Percentiles rank a stretch among this genome's conserved stretches.
Conservation (phyloP, 768 basidiomycete genomes). For the Rhodotorula paludigena region DNA sequence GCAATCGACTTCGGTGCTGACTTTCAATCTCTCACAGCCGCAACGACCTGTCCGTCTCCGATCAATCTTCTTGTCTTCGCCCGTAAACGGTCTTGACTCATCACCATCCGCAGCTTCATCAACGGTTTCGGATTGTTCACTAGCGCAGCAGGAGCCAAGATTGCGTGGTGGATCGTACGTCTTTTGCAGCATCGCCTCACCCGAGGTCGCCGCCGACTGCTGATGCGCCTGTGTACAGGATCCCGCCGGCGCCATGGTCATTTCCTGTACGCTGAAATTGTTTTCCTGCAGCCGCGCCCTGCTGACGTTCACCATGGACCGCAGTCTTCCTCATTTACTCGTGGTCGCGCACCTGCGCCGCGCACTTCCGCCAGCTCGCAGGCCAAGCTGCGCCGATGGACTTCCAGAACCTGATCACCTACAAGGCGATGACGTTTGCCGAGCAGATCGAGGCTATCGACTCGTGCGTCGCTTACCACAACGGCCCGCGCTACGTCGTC, state of each 20-base stretch:
- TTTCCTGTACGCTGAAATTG: slow-evolving; percentile 36
- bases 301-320: slow-evolving; percentile 4
- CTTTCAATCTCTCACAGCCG: slow-evolving; percentile 11
- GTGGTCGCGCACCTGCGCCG: slow-evolving; percentile 67
- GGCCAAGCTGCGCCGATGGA: slow-evolving; percentile 89
- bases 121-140: slow-evolving; percentile 48
- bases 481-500: slow-evolving; percentile 64
- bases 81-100: no score
- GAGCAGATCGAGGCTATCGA: slow-evolving; percentile 80
- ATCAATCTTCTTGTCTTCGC: no score
- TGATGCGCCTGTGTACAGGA: slow-evolving; percentile 54
- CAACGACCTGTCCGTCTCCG: no score
- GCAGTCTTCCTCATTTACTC: slow-evolving; percentile 62
- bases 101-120: no score
- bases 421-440: slow-evolving; percentile 87
- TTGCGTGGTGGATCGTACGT: slow-evolving; percentile 47
- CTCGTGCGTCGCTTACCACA: slow-evolving; percentile 85
- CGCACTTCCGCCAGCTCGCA: slow-evolving; percentile 77
- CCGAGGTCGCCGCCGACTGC: slow-evolving; percentile 53
- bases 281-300: background rate
- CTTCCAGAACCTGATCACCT: slow-evolving; percentile 79
- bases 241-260: slow-evolving; percentile 46
- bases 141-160: slow-evolving; percentile 49
- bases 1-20: no score
- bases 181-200: slow-evolving; percentile 51